Conservation (phyloP, 768 basidiomycete species). For the Coprinopsis sp. region DNA sequence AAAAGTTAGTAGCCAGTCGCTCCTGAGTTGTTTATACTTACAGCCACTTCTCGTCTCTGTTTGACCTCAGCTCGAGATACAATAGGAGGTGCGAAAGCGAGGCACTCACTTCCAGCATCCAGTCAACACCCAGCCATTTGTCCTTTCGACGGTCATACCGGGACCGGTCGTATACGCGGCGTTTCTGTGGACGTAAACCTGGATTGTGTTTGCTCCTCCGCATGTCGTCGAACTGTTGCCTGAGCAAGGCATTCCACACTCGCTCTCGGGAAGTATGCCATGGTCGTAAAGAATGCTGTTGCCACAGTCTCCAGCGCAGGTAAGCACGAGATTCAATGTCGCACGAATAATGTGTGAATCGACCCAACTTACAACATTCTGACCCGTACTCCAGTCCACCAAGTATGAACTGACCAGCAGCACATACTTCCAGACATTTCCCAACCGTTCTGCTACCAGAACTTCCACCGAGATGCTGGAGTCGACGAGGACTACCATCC, state of each 20-base stretch:
- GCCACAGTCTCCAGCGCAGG: conserved; percentile 14
- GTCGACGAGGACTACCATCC: conserved; percentile 10
- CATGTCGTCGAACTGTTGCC: conserved; percentile 17
- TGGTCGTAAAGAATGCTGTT: conserved; percentile 17
- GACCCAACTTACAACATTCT: conserved; percentile 18
- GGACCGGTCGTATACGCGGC: conserved; percentile 16
- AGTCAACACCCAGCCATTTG: conserved; percentile 13
- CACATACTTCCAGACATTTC: conserved; percentile 17
- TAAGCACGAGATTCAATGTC: neutral
- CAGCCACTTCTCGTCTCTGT: conserved; percentile 12
- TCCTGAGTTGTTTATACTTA: neutral
- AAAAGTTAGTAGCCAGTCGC: neutral
- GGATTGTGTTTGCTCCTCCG: conserved; percentile 17
- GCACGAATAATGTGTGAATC: neutral
- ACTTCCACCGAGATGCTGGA: conserved; percentile 12
- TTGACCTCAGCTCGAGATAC: neutral
- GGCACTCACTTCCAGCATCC: conserved; percentile 14
- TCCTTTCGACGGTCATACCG: conserved; percentile 5
- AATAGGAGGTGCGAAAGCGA: neutral
- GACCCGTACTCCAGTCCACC: conserved; percentile 18
- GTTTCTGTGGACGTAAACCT: conserved; percentile 17
- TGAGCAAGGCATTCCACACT: conserved; percentile 14
- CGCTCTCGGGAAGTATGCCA: neutral
- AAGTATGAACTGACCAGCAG: conserved; percentile 11
- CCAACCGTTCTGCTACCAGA: conserved; percentile 14